Percentiles rank a stretch among this genome's conserved stretches.
Conservation (phyloP, 2,329 filamentous ascomycete species). For the Hypoxylon sp. region DNA sequence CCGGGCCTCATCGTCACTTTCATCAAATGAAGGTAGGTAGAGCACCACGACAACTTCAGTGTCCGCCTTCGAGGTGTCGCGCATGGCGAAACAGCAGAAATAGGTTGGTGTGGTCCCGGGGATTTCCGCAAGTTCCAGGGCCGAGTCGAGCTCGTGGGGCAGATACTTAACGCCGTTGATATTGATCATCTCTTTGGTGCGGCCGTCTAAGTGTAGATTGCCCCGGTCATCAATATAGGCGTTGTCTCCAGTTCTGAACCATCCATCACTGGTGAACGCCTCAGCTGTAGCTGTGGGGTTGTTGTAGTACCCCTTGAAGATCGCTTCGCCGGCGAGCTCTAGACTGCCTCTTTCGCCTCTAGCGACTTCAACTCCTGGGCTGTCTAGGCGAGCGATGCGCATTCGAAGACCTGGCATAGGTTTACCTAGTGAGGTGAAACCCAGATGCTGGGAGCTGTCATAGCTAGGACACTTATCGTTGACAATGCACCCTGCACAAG, state of each 20-base stretch:
- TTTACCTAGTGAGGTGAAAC: conserved; percentile 58
- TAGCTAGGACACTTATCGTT: conserved; percentile 58
- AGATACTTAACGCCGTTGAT: conserved; percentile 64
- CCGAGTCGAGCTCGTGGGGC: conserved; percentile 57
- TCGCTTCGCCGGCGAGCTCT: conserved; percentile 70
- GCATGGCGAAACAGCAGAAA: conserved; percentile 59
- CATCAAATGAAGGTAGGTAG: conserved; percentile 17
- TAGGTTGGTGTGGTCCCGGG: conserved; percentile 47
- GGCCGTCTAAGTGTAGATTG: conserved; percentile 56
- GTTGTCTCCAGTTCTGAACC: conserved; percentile 61
- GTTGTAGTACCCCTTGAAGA: conserved; percentile 76
- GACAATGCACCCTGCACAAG: conserved; percentile 65
- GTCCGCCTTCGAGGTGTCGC: conserved; percentile 19
- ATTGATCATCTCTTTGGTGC: conserved; percentile 61
- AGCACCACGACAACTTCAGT: conserved; percentile 60
- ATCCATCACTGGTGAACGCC: conserved; percentile 66
- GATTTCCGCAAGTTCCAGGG: conserved; percentile 55
- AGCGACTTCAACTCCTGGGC: conserved; percentile 28
- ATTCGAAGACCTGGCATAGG: conserved; percentile 57
- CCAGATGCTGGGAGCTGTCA: conserved; percentile 52
- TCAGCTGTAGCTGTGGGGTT: conserved; percentile 70
- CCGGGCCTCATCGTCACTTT: conserved; percentile 17
- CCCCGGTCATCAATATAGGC: conserved; percentile 56
- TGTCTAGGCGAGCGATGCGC: conserved; percentile 48
- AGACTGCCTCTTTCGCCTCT: conserved; percentile 66